Conservation (phyloP, 805 yeast species). For the Nadsonia fulvescens region DNA sequence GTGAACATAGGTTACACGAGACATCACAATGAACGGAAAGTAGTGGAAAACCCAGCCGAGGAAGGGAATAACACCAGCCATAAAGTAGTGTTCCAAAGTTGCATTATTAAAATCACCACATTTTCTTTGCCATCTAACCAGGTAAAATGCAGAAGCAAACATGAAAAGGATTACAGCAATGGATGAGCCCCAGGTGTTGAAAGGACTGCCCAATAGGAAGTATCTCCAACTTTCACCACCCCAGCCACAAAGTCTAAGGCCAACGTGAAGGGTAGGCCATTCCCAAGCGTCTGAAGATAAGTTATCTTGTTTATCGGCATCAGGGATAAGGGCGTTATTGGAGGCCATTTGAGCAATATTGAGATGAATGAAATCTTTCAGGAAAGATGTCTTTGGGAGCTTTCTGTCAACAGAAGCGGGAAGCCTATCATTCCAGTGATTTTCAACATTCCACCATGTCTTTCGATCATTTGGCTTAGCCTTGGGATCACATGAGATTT, state of each 20-base stretch:
- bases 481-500: constrained; percentile 51
- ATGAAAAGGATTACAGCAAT: constrained; percentile 28
- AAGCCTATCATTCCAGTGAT: constrained; percentile 36
- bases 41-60: constrained; percentile 82
- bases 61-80: constrained; percentile 72
- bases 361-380: constrained; percentile 50
- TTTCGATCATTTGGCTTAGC: constrained; percentile 37
- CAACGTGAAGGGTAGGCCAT: constrained; percentile 57
- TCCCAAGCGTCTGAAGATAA: constrained; percentile 68
- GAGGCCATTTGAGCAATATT: constrained; percentile 74
- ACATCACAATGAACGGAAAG: constrained; percentile 81
- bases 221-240: constrained; percentile 34
- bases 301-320: constrained; percentile 48
- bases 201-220: constrained; percentile 50
- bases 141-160: constrained; percentile 20
- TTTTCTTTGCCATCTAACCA: constrained; percentile 59
- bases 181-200: constrained; percentile 44
- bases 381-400: constrained; percentile 32
- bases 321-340: constrained; percentile 68
- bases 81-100: constrained; percentile 24
- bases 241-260: constrained; percentile 70
- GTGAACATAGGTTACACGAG: constrained; percentile 91
- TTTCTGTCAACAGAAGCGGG: constrained; percentile 23
- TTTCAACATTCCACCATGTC: constrained; percentile 72
- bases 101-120: constrained; percentile 25